Conservation (phyloP, 1,139 yeast species). For the Suhomyces chickasaworum region DNA sequence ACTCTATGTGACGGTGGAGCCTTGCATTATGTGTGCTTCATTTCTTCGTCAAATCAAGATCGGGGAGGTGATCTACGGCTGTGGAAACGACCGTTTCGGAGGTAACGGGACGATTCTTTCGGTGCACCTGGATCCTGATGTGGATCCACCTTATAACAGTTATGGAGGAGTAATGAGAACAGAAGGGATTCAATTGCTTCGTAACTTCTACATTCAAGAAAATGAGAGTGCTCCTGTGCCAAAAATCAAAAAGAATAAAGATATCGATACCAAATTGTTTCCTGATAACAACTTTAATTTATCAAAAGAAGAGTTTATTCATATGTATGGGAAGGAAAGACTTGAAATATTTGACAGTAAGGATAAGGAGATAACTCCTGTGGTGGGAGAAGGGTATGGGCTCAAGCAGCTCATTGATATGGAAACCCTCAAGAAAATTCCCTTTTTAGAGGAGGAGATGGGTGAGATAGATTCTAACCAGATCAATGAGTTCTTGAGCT, state of each 20-base stretch:
- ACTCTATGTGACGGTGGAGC: slow-evolving; percentile 93
- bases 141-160: slow-evolving; percentile 50
- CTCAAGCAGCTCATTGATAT: slow-evolving; percentile 25
- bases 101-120: slow-evolving; percentile 88
- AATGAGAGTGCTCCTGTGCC: slow-evolving; percentile 86
- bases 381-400: slow-evolving; percentile 27
- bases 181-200: slow-evolving; percentile 78
- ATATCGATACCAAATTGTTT: slow-evolving; percentile 65
- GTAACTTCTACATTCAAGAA: slow-evolving; percentile 83
- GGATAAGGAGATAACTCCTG: slow-evolving; percentile 36
- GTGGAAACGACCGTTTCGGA: slow-evolving; percentile 94
- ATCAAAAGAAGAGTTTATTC: slow-evolving; percentile 45
- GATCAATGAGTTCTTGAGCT: slow-evolving; percentile 26
- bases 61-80: slow-evolving; percentile 77
- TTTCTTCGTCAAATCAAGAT: slow-evolving; percentile 82
- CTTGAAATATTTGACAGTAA: slow-evolving; percentile 14
- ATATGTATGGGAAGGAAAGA: slow-evolving; percentile 51
- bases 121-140: slow-evolving; percentile 54
- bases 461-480: slow-evolving; percentile 23
- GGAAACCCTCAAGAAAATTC: slow-evolving; percentile 23
- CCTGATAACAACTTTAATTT: slow-evolving; percentile 50
- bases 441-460: slow-evolving; percentile 23
- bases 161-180: slow-evolving; percentile 78
- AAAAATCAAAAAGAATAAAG: slow-evolving; percentile 70
- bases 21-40: slow-evolving; percentile 98